phyloP scores from a whole-genome alignment of 352 stramenopile genomes.

The Phytophthora aleatoria region DNA sequence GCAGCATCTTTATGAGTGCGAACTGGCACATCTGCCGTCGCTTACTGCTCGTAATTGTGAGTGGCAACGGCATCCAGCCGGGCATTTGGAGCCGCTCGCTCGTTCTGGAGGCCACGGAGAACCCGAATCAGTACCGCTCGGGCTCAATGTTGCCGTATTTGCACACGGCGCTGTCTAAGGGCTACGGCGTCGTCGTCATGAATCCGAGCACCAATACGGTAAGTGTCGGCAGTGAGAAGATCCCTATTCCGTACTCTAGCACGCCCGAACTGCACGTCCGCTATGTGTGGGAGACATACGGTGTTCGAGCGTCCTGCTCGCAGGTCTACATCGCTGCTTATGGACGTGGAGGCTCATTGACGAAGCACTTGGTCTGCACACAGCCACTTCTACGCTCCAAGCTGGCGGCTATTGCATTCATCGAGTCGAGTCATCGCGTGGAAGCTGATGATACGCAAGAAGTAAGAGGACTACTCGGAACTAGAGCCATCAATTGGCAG shows the following conservation, averaged over 20 bases:
- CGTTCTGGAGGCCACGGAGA: conserved; percentile 72
- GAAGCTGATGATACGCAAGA: conserved; percentile 68
- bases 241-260: conserved; percentile 77
- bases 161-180: conserved; percentile 77
- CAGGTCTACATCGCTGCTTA: conserved; percentile 87
- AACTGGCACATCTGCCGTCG: conserved; percentile 85
- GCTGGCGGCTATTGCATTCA: conserved; percentile 77
- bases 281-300: conserved; percentile 87
- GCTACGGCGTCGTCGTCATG: conserved; percentile 81
- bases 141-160: conserved; percentile 86
- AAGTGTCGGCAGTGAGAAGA: conserved; percentile 69
- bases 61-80: conserved; percentile 84
- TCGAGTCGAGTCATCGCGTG: conserved; percentile 81
- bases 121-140: conserved; percentile 80
- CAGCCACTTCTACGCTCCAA: conserved; percentile 68
- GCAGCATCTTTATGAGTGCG: conserved; percentile 82
- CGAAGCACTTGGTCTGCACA: conserved; percentile 78
- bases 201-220: conserved; percentile 85
- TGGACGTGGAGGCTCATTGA: conserved; percentile 66
- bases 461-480: conserved; percentile 67
- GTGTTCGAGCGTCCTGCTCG: conserved; percentile 62
- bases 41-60: conserved; percentile 79
- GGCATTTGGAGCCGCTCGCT: conserved; percentile 87
- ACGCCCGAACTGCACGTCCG: conserved; percentile 80
- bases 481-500: conserved; percentile 84